Conservation (phyloP, 1,284 basidiomycete genomes). For the Leccinum angustisporum region DNA sequence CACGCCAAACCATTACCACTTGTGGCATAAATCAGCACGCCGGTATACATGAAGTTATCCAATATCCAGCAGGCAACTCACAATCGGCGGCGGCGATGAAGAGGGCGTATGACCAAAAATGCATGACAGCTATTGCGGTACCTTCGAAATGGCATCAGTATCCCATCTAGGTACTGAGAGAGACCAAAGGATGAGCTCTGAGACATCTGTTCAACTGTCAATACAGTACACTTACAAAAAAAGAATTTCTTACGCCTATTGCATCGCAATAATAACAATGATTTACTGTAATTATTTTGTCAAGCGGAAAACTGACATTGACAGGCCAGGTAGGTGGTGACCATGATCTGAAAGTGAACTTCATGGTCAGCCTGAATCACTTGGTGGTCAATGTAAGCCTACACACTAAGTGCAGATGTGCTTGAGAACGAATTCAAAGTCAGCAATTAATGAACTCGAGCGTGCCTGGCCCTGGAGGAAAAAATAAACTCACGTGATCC, state of each 20-base stretch:
- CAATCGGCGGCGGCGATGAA: constrained; percentile 16
- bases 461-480: not conserved
- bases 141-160: constrained; percentile 2
- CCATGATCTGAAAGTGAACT: not conserved
- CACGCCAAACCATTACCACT: constrained; percentile 20
- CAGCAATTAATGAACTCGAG: not conserved
- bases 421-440: constrained; percentile 5
- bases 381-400: not conserved
- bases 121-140: not conserved
- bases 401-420: constrained; percentile 2
- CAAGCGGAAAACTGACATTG: not conserved
- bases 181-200: not conserved
- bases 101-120: constrained; percentile 13
- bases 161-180: not conserved
- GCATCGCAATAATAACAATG: not conserved
- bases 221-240: not conserved
- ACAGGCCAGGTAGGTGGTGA: constrained; percentile 7
- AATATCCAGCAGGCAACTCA: not conserved
- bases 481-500: constrained; percentile 6
- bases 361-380: not conserved
- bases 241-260: constrained; percentile 6
- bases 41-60: too few relatives aligned
- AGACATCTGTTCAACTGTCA: constrained; percentile 12
- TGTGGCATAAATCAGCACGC: not conserved
- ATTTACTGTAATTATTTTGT: not conserved